phyloP scores from a whole-genome alignment of 305 asterid genomes.

The Withania somnifera region DNA sequence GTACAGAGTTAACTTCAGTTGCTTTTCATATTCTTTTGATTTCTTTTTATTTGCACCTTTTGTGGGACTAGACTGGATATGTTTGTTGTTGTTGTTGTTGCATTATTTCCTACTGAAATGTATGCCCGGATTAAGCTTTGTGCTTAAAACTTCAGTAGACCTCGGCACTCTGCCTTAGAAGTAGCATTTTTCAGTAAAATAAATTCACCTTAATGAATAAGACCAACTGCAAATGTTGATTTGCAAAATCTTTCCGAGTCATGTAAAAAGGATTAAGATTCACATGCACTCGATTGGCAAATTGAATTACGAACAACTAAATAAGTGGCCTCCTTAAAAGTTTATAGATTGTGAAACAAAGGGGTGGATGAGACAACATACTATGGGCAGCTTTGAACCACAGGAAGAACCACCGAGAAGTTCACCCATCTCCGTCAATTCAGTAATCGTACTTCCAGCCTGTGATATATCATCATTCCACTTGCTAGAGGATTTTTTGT shows the following conservation, averaged over 20 bases:
- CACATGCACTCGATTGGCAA: not conserved
- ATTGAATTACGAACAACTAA: not conserved
- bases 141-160: not conserved
- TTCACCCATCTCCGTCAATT: conserved; percentile 73
- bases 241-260: not conserved
- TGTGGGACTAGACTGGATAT: too few relatives aligned
- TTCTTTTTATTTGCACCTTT: not conserved
- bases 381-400: conserved; percentile 62
- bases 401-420: conserved; percentile 68
- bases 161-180: not conserved
- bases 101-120: not conserved
- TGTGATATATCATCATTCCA: conserved; percentile 86
- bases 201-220: conserved; percentile 1
- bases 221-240: not conserved
- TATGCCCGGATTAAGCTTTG: not conserved
- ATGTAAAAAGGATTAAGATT: not conserved
- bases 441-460: conserved; percentile 77
- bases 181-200: not conserved
- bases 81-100: too few relatives aligned
- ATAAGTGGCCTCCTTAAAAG: not conserved
- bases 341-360: not conserved
- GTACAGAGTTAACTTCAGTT: not conserved
- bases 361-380: conserved; percentile 27
- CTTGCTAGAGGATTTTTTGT: conserved; percentile 66
- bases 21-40: not conserved